Percentiles rank a stretch among this genome's conserved stretches.
phyloP scores from a whole-genome alignment of 2,329 filamentous ascomycete genomes.

The Zymoseptoria brevis region DNA sequence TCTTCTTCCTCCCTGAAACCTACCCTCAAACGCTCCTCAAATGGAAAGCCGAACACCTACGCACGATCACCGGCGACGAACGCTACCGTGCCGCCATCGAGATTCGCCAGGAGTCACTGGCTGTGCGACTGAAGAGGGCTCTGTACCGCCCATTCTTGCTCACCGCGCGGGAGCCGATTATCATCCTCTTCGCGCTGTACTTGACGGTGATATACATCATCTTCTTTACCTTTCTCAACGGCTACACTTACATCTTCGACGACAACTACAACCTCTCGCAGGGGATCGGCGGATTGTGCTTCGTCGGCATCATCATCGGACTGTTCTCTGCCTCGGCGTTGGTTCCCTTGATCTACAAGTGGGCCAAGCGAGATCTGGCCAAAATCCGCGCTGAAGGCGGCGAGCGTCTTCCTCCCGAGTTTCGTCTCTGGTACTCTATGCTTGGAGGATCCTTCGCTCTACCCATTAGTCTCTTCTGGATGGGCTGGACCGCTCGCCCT shows the following conservation, averaged over 20 bases:
- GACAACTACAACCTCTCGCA: conserved; percentile 4
- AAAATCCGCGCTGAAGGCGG: conserved; percentile 27
- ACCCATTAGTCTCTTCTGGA: conserved; percentile 38
- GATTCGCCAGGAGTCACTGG: conserved; percentile 34
- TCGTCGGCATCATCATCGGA: conserved; percentile 13
- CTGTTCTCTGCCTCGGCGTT: conserved; percentile 10
- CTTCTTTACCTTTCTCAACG: conserved; percentile 48
- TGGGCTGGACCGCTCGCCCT: conserved; percentile 47
- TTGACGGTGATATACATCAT: conserved; percentile 46
- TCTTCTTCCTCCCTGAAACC: conserved; percentile 45
- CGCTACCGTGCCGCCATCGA: conserved; percentile 43
- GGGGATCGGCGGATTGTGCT: conserved; percentile 12
- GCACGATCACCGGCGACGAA: conserved; percentile 31
- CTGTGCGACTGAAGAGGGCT: conserved; percentile 28
- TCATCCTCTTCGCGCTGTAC: conserved; percentile 44
- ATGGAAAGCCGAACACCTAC: conserved; percentile 31
- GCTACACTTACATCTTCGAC: conserved; percentile 45
- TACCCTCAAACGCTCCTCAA: conserved; percentile 36
- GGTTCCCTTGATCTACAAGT: conserved; percentile 14
- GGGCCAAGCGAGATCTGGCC: conserved; percentile 8
- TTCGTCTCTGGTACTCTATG: conserved; percentile 48
- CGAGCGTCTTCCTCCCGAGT: conserved; percentile 43
- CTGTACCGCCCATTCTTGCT: conserved; percentile 39
- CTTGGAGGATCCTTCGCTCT: conserved; percentile 27
- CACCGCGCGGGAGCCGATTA: conserved; percentile 27